Evolutionary conservation across 2,329 filamentous ascomycete genomes (phyloP).

Genomic region (Pseudocercospora pini-densiflorae): DNA sequence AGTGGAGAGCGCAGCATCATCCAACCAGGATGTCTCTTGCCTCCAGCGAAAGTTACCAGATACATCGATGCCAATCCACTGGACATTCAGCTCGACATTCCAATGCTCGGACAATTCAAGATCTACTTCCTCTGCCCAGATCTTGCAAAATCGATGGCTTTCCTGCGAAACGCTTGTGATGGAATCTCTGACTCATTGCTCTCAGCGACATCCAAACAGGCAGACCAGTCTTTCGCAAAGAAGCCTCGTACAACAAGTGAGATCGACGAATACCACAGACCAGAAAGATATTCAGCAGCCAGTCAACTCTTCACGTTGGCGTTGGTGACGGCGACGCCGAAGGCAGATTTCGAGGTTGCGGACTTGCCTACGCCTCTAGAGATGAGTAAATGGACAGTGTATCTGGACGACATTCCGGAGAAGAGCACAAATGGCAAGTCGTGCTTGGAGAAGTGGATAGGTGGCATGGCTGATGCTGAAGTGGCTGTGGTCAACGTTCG

Average conservation of each 20-base stretch:
- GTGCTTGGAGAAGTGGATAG: conserved; percentile 73
- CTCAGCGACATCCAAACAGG: conserved; percentile 62
- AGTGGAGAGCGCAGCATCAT: neutral
- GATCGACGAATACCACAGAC: conserved; percentile 68
- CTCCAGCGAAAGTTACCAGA: conserved; percentile 72
- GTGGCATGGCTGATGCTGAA: conserved; percentile 59
- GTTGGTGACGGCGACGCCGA: conserved; percentile 68
- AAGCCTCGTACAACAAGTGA: conserved; percentile 62
- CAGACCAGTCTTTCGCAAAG: conserved; percentile 64
- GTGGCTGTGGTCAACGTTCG: conserved; percentile 70
- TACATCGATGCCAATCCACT: conserved; percentile 80
- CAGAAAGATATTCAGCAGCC: conserved; percentile 69
- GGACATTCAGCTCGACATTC: conserved; percentile 77
- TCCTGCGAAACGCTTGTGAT: conserved; percentile 64
- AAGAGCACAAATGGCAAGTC: conserved; percentile 55
- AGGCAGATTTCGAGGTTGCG: conserved; percentile 66
- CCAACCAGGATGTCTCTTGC: conserved; percentile 52
- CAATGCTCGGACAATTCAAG: conserved; percentile 76
- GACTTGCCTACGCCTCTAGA: conserved; percentile 67
- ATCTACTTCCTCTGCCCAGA: conserved; percentile 73
- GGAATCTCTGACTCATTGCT: conserved; percentile 61
- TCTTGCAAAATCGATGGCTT: conserved; percentile 59
- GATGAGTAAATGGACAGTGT: conserved; percentile 72
- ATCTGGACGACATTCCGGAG: conserved; percentile 67
- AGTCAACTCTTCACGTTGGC: conserved; percentile 73